Evolutionary conservation across 805 yeast genomes (phyloP).

Genomic region (Starmerella ratchasimensis): DNA sequence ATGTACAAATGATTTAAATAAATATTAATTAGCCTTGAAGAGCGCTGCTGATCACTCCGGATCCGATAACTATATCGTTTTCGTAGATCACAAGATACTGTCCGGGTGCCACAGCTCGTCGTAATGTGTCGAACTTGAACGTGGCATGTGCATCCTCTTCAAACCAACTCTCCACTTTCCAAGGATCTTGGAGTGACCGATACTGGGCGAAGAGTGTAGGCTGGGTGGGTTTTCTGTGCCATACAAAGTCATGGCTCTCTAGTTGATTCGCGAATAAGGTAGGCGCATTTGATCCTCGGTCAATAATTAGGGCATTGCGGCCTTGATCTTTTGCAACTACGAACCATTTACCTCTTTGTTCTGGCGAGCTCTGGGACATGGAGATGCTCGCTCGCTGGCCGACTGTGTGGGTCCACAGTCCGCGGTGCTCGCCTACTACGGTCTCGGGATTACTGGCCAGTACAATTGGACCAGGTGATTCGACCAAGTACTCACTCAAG

Average conservation of each 20-base stretch:
- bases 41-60: slow-evolving; percentile 19
- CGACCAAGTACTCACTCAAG: slow-evolving; percentile 56
- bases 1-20: no score
- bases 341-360: slow-evolving; percentile 70
- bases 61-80: slow-evolving; percentile 53
- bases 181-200: slow-evolving; percentile 58
- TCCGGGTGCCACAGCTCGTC: slow-evolving; percentile 79
- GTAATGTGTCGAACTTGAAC: slow-evolving; percentile 33
- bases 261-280: slow-evolving; percentile 38
- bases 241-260: slow-evolving; percentile 35
- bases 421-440: slow-evolving; percentile 65
- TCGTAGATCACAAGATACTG: slow-evolving; percentile 68
- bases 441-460: slow-evolving; percentile 49
- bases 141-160: slow-evolving; percentile 18
- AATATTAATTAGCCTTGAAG: no score
- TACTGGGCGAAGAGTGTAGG: slow-evolving; percentile 45
- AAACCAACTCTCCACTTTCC: slow-evolving; percentile 25
- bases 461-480: slow-evolving; percentile 66
- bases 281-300: slow-evolving; percentile 49
- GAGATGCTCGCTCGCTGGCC: slow-evolving; percentile 74
- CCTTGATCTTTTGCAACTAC: slow-evolving; percentile 54
- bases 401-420: slow-evolving; percentile 89
- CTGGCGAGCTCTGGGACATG: slow-evolving; percentile 81
- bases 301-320: slow-evolving; percentile 66
- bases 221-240: slow-evolving; percentile 30